Conservation (phyloP, 495 filamentous ascomycete species). For the Penicillium angulare region DNA sequence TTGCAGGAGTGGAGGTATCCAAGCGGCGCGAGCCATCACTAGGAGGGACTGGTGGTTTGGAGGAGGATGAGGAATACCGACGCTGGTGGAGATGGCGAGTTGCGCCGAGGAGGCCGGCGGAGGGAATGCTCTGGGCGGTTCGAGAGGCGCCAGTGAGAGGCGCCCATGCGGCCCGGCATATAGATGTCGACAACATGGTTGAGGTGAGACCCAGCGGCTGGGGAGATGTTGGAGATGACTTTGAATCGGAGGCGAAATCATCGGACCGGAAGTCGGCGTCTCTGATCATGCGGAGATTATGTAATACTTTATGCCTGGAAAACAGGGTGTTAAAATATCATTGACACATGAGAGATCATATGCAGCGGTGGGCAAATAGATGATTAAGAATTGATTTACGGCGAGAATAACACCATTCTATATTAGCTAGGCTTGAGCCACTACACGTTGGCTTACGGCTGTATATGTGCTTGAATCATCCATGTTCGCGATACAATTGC, state of each 20-base stretch:
- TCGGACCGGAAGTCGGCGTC: slow-evolving; percentile 35
- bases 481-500: no score
- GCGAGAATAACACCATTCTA: no score
- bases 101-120: slow-evolving; percentile 28
- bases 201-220: slow-evolving; percentile 25
- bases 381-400: no score
- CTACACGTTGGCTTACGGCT: no score
- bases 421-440: no score
- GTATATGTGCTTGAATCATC: no score
- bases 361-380: no score
- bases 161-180: slow-evolving; percentile 47
- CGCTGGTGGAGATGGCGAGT: slow-evolving; percentile 47
- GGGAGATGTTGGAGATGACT: slow-evolving; percentile 27
- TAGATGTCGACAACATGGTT: slow-evolving; percentile 51
- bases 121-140: slow-evolving; percentile 29
- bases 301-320: slow-evolving; percentile 31
- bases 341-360: no score
- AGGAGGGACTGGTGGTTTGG: slow-evolving; percentile 45
- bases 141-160: slow-evolving; percentile 40
- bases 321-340: neutral
- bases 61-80: slow-evolving; percentile 54
- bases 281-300: slow-evolving; percentile 43
- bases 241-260: slow-evolving; percentile 43
- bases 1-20: slow-evolving; percentile 42
- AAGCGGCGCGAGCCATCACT: slow-evolving; percentile 45